A percentile compares a stretch with the other conserved stretches of the same genome.
Conservation (phyloP, 78 protist genomes). For the Kipferlia bialata region DNA sequence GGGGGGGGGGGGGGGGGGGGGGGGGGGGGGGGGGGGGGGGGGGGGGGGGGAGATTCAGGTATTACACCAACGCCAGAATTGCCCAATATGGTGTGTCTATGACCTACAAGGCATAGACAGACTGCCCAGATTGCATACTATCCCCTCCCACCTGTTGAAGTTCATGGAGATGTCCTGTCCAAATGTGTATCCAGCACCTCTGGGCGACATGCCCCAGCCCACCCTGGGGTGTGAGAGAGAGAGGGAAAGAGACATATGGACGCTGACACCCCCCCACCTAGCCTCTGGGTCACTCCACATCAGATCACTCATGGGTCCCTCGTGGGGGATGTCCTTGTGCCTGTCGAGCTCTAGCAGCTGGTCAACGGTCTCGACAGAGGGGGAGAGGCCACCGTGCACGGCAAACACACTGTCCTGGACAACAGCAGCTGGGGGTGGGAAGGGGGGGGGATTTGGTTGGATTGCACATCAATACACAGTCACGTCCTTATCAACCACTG, state of each 20-base stretch:
- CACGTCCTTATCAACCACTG: too few species aligned
- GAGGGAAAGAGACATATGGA: too few species aligned
- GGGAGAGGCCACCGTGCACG: conserved; percentile 98
- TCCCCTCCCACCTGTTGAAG: conserved; percentile 40
- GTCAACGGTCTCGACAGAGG: conserved; percentile 76
- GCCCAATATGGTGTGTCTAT: too few species aligned
- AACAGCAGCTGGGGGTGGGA: background rate
- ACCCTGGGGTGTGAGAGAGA: too few species aligned
- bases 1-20: too few species aligned
- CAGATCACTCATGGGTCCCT: conserved; percentile 96
- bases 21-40: too few species aligned
- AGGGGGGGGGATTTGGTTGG: too few species aligned
- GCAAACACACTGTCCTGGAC: background rate
- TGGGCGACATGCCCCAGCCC: conserved; percentile 55
- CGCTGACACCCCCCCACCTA: conserved; percentile 10
- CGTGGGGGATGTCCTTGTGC: conserved; percentile 88
- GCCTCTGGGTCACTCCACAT: conserved; percentile 96
- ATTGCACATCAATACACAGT: too few species aligned
- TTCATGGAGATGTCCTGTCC: conserved; percentile 71
- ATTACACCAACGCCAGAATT: too few species aligned
- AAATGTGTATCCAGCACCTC: conserved; percentile 91
- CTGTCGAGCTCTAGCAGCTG: conserved; percentile 9
- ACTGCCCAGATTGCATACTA: too few species aligned
- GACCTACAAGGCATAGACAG: too few species aligned
- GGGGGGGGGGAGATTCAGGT: too few species aligned